These are phyloP conservation scores for Beta lomatogona DNA, from an alignment of 179 eudicot genomes.

Conservation along the genomic window DNA sequence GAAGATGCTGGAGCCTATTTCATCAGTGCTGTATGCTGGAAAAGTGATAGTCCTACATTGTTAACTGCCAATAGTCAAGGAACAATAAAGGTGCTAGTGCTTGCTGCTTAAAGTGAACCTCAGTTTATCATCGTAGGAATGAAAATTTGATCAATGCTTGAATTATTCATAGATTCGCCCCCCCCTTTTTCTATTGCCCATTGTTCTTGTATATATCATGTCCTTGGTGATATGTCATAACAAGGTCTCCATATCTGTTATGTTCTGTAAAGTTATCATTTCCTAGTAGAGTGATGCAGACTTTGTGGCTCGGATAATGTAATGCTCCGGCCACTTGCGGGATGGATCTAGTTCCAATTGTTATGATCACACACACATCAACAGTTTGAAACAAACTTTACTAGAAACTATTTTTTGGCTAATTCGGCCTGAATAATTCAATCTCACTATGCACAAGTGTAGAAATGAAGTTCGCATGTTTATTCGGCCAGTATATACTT, in stretches of 20 bases:
- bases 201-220: constrained; percentile 25
- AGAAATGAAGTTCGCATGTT: too few relatives aligned
- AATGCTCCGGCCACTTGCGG: constrained; percentile 17
- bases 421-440: too few relatives aligned
- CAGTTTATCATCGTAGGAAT: constrained; percentile 1
- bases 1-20: constrained; percentile 74
- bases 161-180: background rate
- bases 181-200: background rate
- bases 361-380: background rate
- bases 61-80: constrained; percentile 87
- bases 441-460: too few relatives aligned
- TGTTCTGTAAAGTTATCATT: constrained; percentile 22
- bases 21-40: constrained; percentile 91
- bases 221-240: background rate
- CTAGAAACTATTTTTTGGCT: too few relatives aligned
- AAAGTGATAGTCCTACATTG: constrained; percentile 71
- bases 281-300: constrained; percentile 17
- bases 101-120: constrained; percentile 47
- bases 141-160: background rate
- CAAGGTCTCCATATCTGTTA: constrained; percentile 17
- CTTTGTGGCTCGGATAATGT: constrained; percentile 15
- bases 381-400: background rate
- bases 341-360: background rate
- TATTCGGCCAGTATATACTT: too few relatives aligned
- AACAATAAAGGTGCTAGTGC: constrained; percentile 72